Conservation (phyloP, 2,329 filamentous ascomycete genomes). For the Nothophaeocryptopus gaeumannii region DNA sequence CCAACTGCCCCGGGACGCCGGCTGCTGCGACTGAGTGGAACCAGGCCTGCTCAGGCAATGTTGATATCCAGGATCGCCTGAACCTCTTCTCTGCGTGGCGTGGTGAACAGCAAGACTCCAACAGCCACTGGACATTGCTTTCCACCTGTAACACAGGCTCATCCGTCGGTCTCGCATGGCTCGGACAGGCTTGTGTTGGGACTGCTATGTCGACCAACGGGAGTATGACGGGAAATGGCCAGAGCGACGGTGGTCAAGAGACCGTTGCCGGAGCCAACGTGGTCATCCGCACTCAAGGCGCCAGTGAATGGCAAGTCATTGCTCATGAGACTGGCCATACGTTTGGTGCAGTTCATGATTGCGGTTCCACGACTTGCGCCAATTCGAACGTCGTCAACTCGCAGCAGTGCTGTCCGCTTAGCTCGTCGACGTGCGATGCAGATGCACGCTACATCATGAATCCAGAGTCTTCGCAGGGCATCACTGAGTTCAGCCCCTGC, state of each 20-base stretch:
- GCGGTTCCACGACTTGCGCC: slow-evolving; percentile 64
- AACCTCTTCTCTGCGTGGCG: slow-evolving; percentile 89
- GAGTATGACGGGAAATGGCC: slow-evolving; percentile 38
- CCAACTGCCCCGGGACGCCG: slow-evolving; percentile 69
- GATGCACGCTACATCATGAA: slow-evolving; percentile 90
- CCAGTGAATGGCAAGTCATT: slow-evolving; percentile 90
- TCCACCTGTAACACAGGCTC: slow-evolving; percentile 76
- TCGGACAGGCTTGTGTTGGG: slow-evolving; percentile 75
- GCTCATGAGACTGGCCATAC: slow-evolving; percentile 93
- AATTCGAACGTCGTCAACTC: slow-evolving; percentile 59
- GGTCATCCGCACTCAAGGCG: slow-evolving; percentile 66
- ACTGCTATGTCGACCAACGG: slow-evolving; percentile 50
- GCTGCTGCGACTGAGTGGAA: slow-evolving; percentile 78
- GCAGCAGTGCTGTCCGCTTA: slow-evolving; percentile 79
- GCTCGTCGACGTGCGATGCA: slow-evolving; percentile 66
- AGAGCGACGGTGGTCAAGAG: slow-evolving; percentile 53
- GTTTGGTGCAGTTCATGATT: slow-evolving; percentile 95
- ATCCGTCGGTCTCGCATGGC: slow-evolving; percentile 89
- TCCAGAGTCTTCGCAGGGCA: slow-evolving; percentile 71
- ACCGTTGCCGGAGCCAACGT: slow-evolving; percentile 85
- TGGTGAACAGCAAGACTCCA: slow-evolving; percentile 69
- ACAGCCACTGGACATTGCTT: slow-evolving; percentile 91
- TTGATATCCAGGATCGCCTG: slow-evolving; percentile 71
- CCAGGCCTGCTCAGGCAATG: slow-evolving; percentile 61
- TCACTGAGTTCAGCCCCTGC: slow-evolving; percentile 81